phyloP scores from a whole-genome alignment of 805 yeast genomes.

The Candida wancherniae region DNA sequence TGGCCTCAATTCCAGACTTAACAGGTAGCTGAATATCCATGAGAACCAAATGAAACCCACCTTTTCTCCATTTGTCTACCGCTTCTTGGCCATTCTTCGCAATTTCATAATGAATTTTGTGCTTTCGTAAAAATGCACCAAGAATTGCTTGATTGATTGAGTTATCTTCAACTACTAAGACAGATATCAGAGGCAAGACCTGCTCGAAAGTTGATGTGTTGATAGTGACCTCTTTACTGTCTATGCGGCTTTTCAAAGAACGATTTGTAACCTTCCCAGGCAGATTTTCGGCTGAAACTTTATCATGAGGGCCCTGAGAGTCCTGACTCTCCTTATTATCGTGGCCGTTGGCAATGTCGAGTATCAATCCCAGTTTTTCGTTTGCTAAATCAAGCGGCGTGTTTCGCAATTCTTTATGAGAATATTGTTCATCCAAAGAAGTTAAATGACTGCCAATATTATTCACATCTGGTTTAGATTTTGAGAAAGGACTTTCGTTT shows the following conservation, averaged over 20 bases:
- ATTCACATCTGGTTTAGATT: conserved; percentile 12
- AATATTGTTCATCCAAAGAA: too few species aligned
- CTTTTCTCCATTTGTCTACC: conserved; percentile 86
- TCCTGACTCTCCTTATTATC: too few species aligned
- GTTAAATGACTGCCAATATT: conserved; percentile 16
- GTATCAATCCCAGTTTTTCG: too few species aligned
- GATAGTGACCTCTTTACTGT: conserved; percentile 10
- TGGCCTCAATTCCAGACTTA: conserved; percentile 92
- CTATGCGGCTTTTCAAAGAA: background rate
- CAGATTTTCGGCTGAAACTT: too few species aligned
- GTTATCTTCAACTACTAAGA: conserved; percentile 93
- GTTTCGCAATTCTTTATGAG: too few species aligned
- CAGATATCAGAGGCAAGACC: conserved; percentile 84
- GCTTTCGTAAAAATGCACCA: conserved; percentile 81
- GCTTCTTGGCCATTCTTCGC: conserved; percentile 97
- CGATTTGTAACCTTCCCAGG: background rate
- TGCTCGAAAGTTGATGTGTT: conserved; percentile 43
- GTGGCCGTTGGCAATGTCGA: too few species aligned
- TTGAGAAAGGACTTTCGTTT: conserved; percentile 20
- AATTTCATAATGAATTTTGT: conserved; percentile 75
- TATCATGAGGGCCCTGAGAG: too few species aligned
- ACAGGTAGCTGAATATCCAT: conserved; percentile 98
- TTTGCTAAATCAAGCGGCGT: too few species aligned
- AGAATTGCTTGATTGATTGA: conserved; percentile 89
- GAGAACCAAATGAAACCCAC: conserved; percentile 89